Evolutionary conservation across 2,329 filamentous ascomycete species (phyloP), one percentile per base, ranked within the genome.

Genomic region (Aspergillus candidus): DNA sequence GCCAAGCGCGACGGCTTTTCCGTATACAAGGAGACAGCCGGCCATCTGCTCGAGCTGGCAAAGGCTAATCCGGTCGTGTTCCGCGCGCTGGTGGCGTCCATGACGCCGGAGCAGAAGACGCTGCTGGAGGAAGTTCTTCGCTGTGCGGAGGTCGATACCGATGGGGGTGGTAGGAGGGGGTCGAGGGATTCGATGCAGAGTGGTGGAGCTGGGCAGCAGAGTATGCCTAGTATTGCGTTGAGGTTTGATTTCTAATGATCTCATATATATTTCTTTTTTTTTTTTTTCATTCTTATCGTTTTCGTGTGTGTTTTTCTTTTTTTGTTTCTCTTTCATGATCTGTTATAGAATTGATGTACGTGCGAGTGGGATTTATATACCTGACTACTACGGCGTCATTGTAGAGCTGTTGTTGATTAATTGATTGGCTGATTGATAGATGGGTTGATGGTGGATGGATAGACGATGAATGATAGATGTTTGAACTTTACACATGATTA

Each of bases 241-340:
- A 93, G 94, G 76, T 94, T 97, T 86, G 77, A 95, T 66, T 97
- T 98, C 76, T 87, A 51, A 41, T 12, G 14, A 11, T 11, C 11
- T 27, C 2, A 5, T 32, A 11, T 38, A n/a, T 44, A 13, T 38
- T 32, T 34, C 35, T 29, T 6, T 31, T 27, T 14, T 13, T 33
- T 27, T 33, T 30, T 30, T 17, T 32, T 11, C 15, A 27, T 33
- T 10, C 10, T 39, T n/a, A 37, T 15, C 11, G 29, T 37, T 27
- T 42, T 22, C 6, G 15, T 15, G 15, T 15, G 15, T 15, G 15
- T 27, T 27, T n/a, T 29, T 14, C 32, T 32, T 32, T 2, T 35
- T 12, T 17, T 15, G 22, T 27, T 7, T 39, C 13, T 14, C 13
- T 6, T 17, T 31, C 7, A 32, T 39, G 37, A 31, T 14, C 11